Percentiles rank a stretch among this genome's conserved stretches.
phyloP scores from a whole-genome alignment of 1,284 basidiomycete genomes.

The Pseudomicrostroma phylloplanum region DNA sequence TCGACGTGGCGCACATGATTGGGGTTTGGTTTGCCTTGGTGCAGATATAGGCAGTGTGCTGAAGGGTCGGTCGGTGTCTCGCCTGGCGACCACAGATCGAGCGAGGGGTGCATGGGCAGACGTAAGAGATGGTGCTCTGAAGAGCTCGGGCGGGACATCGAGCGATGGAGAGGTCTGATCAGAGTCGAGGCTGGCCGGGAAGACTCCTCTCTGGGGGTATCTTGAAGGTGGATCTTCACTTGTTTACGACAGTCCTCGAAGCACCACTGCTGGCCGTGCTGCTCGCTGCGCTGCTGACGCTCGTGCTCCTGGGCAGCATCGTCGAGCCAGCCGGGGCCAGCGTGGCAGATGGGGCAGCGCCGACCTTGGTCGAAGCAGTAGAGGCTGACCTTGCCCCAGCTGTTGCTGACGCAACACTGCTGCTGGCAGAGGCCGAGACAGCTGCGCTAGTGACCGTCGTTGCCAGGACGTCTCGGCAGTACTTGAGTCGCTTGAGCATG shows the following conservation, averaged over 20 bases:
- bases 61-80: too few species aligned
- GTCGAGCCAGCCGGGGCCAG: not conserved
- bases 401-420: slow-evolving; percentile 7
- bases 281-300: not conserved
- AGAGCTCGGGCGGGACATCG: too few species aligned
- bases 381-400: not conserved
- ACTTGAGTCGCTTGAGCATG: not conserved
- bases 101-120: too few species aligned
- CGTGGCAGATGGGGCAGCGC: not conserved
- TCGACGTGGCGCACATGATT: too few species aligned
- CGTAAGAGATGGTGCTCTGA: too few species aligned
- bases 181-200: too few species aligned
- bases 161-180: too few species aligned
- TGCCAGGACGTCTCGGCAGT: not conserved
- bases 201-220: too few species aligned
- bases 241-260: not conserved
- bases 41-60: too few species aligned
- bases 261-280: not conserved
- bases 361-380: slow-evolving; percentile 4
- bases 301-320: slow-evolving; percentile 1
- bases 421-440: slow-evolving; percentile 9
- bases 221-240: too few species aligned
- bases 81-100: too few species aligned
- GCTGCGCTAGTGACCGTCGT: not conserved
- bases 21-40: too few species aligned